Evolutionary conservation across 2,329 filamentous ascomycete species (phyloP).

Genomic region (Neofusicoccum parvum): DNA sequence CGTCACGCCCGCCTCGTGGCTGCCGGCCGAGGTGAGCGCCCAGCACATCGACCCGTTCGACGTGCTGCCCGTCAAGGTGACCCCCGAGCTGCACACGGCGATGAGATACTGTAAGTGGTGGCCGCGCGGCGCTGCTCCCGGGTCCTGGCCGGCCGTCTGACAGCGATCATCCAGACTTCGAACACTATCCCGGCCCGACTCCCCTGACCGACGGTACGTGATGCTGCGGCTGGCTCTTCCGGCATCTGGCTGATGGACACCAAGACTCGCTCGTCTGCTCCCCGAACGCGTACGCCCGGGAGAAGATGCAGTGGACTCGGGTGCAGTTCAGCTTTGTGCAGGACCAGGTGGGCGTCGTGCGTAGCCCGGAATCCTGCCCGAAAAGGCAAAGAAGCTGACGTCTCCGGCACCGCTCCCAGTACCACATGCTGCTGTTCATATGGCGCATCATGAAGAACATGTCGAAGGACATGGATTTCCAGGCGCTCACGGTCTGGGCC

Average conservation of each 20-base stretch:
- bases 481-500: background rate
- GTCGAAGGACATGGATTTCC: background rate
- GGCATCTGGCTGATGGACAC: background rate
- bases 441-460: background rate
- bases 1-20: background rate
- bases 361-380: background rate
- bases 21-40: background rate
- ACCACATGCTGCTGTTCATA: background rate
- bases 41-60: background rate
- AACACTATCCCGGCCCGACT: background rate
- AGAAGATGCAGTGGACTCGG: background rate
- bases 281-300: background rate
- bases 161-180: background rate
- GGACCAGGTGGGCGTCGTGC: background rate
- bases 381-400: background rate
- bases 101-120: background rate
- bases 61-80: background rate
- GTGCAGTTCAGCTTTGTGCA: background rate
- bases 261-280: background rate
- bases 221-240: background rate
- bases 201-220: background rate
- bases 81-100: background rate
- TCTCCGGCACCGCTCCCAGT: background rate
- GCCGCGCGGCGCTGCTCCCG: background rate
- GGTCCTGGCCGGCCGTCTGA: background rate